phyloP scores from a whole-genome alignment of 495 filamentous ascomycete genomes.

The Cryomyces minteri region DNA sequence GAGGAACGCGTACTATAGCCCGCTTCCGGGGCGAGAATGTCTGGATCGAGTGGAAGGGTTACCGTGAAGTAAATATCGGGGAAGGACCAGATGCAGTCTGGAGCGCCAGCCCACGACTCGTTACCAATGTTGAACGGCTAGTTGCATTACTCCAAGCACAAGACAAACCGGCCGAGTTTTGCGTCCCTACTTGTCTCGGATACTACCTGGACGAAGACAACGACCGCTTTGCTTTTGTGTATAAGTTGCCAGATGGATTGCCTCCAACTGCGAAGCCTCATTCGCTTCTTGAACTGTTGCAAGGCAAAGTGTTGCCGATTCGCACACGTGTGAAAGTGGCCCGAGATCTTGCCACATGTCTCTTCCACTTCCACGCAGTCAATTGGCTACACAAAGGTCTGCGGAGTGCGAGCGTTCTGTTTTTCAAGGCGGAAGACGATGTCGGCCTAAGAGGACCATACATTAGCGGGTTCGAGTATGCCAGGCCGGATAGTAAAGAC shows the following conservation, averaged over 20 bases:
- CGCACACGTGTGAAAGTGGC: slow-evolving; percentile 12
- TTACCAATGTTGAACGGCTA: slow-evolving; percentile 6
- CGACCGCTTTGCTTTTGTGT: slow-evolving; percentile 20
- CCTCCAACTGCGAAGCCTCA: slow-evolving; percentile 6
- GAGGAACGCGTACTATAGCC: slow-evolving; percentile 7
- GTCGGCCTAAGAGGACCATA: slow-evolving; percentile 20
- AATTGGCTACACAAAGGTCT: slow-evolving; percentile 42
- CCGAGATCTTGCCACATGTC: slow-evolving; percentile 7
- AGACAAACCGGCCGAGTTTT: slow-evolving; percentile 15
- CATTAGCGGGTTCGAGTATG: slow-evolving; percentile 35
- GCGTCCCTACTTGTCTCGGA: slow-evolving; percentile 18
- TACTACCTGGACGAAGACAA: slow-evolving; percentile 12
- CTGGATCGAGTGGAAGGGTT: slow-evolving; percentile 16
- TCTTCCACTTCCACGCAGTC: slow-evolving; percentile 28
- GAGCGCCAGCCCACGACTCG: slow-evolving; percentile 4
- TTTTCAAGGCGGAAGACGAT: slow-evolving; percentile 22
- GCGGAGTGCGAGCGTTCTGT: slow-evolving; percentile 31
- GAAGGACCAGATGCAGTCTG: no score
- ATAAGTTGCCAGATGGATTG: slow-evolving; percentile 12
- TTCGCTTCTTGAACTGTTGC: slow-evolving; percentile 10
- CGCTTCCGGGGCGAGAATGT: slow-evolving; percentile 7
- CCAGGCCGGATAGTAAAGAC: slow-evolving; percentile 31
- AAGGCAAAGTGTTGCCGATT: background rate
- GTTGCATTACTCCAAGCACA: slow-evolving; percentile 13
- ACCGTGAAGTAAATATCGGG: no score